Conservation (phyloP, 2,329 filamentous ascomycete species). For the Stachybotrys echinatus region DNA sequence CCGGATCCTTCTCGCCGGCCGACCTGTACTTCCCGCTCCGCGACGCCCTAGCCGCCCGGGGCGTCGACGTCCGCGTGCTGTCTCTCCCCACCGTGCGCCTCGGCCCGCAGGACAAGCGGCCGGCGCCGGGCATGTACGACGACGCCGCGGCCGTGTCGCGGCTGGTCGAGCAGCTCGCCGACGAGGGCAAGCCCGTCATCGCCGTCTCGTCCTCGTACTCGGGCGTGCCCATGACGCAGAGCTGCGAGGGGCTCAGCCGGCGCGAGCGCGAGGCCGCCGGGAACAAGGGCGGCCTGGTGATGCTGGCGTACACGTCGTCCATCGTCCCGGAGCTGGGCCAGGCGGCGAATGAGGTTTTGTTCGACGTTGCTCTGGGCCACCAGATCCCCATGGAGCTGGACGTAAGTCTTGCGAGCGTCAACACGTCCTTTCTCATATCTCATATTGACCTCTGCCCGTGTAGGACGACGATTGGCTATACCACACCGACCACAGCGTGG, state of each 20-base stretch:
- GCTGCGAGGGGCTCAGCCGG: slow-evolving; percentile 25
- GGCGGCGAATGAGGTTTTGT: background rate
- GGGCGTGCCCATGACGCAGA: slow-evolving; percentile 13
- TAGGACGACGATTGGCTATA: background rate
- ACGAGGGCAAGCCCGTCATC: slow-evolving; percentile 11
- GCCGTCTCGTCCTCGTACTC: slow-evolving; percentile 3
- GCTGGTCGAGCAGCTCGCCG: slow-evolving; percentile 26
- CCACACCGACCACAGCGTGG: background rate
- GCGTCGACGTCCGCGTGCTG: background rate
- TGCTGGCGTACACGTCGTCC: slow-evolving; percentile 21
- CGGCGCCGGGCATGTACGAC: slow-evolving; percentile 21
- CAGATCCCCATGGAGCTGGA: background rate
- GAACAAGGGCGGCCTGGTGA: slow-evolving; percentile 30
- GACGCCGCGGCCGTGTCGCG: slow-evolving; percentile 26
- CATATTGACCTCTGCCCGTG: too few species aligned
- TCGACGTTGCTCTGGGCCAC: background rate
- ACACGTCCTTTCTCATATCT: background rate
- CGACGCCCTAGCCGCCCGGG: background rate
- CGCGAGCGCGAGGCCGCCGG: slow-evolving; percentile 24
- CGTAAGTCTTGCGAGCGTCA: background rate
- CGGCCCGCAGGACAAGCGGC: background rate
- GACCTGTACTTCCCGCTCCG: background rate
- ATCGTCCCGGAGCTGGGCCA: slow-evolving; percentile 14
- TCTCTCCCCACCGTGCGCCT: background rate
- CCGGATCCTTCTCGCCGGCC: background rate